These are phyloP conservation scores for Parachlorella kessleri DNA, from an alignment of 139 green algal genomes.

Conservation along the genomic window DNA sequence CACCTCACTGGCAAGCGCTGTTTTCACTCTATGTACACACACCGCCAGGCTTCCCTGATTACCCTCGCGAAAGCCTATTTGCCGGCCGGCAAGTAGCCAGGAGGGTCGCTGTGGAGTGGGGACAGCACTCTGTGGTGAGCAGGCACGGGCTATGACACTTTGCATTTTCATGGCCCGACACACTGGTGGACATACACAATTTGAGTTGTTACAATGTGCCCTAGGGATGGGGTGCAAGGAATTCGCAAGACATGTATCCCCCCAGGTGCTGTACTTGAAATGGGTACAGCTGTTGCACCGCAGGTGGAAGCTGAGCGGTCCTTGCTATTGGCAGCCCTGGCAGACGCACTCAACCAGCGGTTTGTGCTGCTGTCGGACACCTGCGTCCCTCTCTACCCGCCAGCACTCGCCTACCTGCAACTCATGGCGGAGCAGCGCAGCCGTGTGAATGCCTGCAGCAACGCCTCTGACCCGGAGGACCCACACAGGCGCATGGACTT, in stretches of 20 bases:
- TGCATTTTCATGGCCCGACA: no score
- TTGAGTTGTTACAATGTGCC: no score
- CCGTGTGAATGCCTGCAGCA: conserved; percentile 46
- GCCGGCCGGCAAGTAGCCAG: conserved; percentile 14
- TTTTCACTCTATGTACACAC: conserved; percentile 47
- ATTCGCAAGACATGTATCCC: no score
- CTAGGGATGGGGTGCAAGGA: no score
- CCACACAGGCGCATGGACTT: not conserved
- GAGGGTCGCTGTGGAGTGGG: conserved; percentile 22
- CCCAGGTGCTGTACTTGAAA: no score
- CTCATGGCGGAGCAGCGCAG: conserved; percentile 30
- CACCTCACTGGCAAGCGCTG: conserved; percentile 11
- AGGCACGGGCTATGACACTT: no score
- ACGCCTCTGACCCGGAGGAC: not conserved
- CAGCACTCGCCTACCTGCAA: conserved; percentile 31
- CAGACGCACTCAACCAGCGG: conserved; percentile 43
- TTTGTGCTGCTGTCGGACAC: conserved; percentile 50
- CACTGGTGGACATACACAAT: no score
- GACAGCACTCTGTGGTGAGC: conserved; percentile 33
- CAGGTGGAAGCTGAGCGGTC: conserved; percentile 30
- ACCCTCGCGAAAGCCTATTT: conserved; percentile 33
- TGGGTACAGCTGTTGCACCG: no score
- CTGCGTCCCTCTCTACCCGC: conserved; percentile 43
- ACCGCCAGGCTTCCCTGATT: conserved; percentile 12
- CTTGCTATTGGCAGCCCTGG: conserved; percentile 44